Percentiles rank a stretch among this genome's conserved stretches.
phyloP scores from a whole-genome alignment of 441 rosid genomes.

The Aleurites moluccanus region DNA sequence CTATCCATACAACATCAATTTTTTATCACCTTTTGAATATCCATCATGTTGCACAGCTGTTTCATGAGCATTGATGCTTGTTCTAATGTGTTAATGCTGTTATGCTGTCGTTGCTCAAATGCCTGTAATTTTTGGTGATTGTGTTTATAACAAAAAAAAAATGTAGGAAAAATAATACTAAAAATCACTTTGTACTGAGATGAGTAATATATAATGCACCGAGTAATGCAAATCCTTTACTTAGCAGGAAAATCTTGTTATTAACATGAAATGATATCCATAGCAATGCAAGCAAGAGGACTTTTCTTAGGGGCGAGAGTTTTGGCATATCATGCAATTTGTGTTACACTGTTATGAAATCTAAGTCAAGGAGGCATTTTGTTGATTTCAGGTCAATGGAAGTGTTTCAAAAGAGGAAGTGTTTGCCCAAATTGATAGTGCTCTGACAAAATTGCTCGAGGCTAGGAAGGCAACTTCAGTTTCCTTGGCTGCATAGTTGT shows the following conservation, averaged over 20 bases:
- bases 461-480: conserved; percentile 40
- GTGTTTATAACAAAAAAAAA: background rate
- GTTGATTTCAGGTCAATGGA: conserved; percentile 65
- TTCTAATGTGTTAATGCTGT: background rate
- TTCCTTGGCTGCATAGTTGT: conserved; percentile 43
- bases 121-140: background rate
- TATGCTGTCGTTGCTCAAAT: background rate
- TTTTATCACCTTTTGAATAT: background rate
- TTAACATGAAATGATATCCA: background rate
- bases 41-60: background rate
- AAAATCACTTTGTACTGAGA: background rate
- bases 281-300: background rate
- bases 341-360: background rate
- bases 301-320: background rate
- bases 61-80: background rate
- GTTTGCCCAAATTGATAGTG: conserved; percentile 53
- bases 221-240: background rate
- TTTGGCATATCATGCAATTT: background rate
- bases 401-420: conserved; percentile 58
- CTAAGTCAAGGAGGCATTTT: background rate
- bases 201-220: background rate
- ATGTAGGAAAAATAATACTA: background rate
- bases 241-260: background rate
- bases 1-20: background rate
- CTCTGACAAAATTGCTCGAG: conserved; percentile 49